Percentiles rank a stretch among this genome's conserved stretches.
Conservation (phyloP, 331 rosid species). For the Malus hybrid region DNA sequence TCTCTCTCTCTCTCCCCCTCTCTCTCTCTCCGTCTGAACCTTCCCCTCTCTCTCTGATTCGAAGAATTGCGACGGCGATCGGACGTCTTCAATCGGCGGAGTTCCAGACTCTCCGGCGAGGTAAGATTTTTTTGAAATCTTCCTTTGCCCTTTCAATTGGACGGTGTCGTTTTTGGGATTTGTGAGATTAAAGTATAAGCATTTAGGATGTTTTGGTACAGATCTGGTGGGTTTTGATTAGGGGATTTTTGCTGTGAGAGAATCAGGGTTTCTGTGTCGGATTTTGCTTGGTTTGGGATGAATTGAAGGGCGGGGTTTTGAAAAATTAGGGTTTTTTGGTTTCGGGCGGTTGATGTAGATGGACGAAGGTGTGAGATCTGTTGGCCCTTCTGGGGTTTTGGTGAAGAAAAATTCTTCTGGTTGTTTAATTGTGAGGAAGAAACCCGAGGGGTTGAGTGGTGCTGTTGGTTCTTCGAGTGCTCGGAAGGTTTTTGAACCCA, state of each 20-base stretch:
- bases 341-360: conserved; percentile 34
- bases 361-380: conserved; percentile 68
- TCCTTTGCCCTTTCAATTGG: conserved; percentile 7
- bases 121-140: conserved; percentile 39
- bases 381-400: conserved; percentile 59
- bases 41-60: conserved; percentile 1
- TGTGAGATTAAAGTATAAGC: conserved; percentile 3
- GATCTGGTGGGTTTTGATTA: conserved; percentile 41
- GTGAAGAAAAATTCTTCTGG: conserved; percentile 82
- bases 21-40: background rate
- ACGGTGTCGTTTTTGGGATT: background rate
- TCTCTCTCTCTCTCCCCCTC: background rate
- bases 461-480: conserved; percentile 49
- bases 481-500: conserved; percentile 36
- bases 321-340: conserved; percentile 16
- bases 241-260: conserved; percentile 1
- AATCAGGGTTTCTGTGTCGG: conserved; percentile 33
- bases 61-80: conserved; percentile 27
- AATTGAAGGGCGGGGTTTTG: conserved; percentile 10
- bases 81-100: background rate
- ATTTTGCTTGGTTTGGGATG: conserved; percentile 29
- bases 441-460: conserved; percentile 47
- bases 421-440: conserved; percentile 73
- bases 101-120: conserved; percentile 29
- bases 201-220: conserved; percentile 24